Percentiles rank a stretch among this genome's conserved stretches.
Conservation (phyloP, 768 basidiomycete genomes). For the Thelephora ganbajun region DNA sequence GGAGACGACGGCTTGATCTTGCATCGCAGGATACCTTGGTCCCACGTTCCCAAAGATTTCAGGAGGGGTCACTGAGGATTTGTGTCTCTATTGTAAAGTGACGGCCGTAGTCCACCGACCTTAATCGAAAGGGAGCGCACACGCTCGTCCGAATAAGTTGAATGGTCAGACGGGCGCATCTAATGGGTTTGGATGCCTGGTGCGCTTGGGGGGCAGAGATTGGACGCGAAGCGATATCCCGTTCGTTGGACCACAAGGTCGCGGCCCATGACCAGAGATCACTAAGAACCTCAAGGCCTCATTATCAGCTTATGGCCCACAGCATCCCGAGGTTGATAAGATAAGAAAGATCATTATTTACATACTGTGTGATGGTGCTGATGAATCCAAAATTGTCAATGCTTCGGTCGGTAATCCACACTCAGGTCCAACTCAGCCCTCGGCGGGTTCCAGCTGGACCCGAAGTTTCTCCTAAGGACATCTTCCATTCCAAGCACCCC, state of each 20-base stretch:
- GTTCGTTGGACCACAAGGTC: neutral
- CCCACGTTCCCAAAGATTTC: no score
- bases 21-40: no score
- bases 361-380: neutral
- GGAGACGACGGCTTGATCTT: no score
- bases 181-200: no score
- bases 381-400: neutral
- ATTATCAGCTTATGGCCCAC: neutral
- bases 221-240: no score
- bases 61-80: no score
- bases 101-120: no score
- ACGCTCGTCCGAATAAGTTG: no score
- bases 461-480: neutral
- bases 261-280: neutral
- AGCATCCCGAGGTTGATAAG: neutral
- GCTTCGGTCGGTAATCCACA: neutral
- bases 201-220: no score
- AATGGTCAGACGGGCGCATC: no score
- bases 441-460: neutral
- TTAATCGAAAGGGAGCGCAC: no score
- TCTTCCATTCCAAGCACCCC: neutral
- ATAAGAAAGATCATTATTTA: neutral
- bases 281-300: neutral
- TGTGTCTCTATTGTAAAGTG: no score
- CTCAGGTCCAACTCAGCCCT: neutral